Percentiles rank a stretch among this genome's conserved stretches.
phyloP scores from a whole-genome alignment of 495 filamentous ascomycete species.

The Patellaria atrata region DNA sequence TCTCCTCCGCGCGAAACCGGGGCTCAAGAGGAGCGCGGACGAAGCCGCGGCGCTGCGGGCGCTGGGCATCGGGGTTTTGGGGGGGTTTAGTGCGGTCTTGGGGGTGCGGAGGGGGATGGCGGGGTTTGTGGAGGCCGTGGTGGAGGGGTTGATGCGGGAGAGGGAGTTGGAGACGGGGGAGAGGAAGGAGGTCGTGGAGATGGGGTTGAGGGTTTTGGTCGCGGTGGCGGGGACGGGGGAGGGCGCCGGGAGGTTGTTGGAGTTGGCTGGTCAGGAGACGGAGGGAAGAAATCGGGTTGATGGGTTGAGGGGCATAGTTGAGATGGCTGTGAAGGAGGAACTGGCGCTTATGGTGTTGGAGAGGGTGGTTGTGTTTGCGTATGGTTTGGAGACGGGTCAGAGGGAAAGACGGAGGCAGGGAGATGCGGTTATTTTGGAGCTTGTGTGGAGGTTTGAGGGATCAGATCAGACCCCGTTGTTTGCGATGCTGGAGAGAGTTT shows the following conservation, averaged over 20 bases:
- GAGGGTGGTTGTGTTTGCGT: neutral
- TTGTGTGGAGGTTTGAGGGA: neutral
- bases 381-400: neutral
- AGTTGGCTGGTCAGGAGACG: conserved; percentile 14
- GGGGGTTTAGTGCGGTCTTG: conserved; percentile 41
- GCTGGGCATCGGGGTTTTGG: conserved; percentile 43
- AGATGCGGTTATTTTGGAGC: neutral
- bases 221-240: neutral
- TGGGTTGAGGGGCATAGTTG: conserved; percentile 34
- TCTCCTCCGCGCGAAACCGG: conserved; percentile 15
- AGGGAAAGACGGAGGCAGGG: neutral
- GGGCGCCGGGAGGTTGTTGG: conserved; percentile 4
- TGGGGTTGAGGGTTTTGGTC: neutral
- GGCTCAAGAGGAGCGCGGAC: conserved; percentile 24
- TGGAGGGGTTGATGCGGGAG: neutral
- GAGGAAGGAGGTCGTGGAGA: neutral
- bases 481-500: neutral
- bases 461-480: neutral
- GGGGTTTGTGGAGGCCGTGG: neutral
- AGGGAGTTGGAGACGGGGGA: conserved; percentile 23
- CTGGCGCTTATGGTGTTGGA: neutral
- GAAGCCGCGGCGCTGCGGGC: conserved; percentile 44
- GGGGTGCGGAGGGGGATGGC: conserved; percentile 25
- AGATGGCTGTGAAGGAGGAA: neutral
- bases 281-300: conserved; percentile 26